These are phyloP conservation scores for Pascua guehoae DNA, from an alignment of 1,284 basidiomycete species.

Conservation along the genomic window DNA sequence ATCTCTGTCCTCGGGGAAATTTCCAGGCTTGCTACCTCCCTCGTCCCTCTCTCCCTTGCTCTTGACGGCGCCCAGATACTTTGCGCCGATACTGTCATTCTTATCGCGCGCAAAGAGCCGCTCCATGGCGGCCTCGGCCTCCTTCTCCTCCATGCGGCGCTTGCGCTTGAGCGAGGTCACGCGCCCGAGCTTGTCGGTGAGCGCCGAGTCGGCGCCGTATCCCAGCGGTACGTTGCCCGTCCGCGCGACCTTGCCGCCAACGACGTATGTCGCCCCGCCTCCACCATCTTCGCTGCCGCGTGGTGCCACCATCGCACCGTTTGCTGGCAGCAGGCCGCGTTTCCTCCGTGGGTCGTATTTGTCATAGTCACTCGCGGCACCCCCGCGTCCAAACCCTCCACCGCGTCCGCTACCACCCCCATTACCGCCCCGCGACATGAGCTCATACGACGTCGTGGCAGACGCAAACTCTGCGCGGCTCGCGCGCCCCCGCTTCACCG, in stretches of 20 bases:
- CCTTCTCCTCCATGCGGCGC: slow-evolving; percentile 58
- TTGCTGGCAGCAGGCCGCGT: slow-evolving; percentile 40
- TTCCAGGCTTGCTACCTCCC: slow-evolving; percentile 4
- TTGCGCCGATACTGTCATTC: slow-evolving; percentile 31
- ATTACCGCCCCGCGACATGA: slow-evolving; percentile 10
- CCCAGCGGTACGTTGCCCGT: slow-evolving; percentile 36
- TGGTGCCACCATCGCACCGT: slow-evolving; percentile 30
- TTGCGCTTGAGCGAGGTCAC: slow-evolving; percentile 65
- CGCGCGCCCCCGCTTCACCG: slow-evolving; percentile 68
- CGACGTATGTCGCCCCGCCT: slow-evolving; percentile 67
- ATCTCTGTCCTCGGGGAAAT: too few relatives aligned
- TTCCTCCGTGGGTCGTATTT: slow-evolving; percentile 59
- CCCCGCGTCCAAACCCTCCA: too few relatives aligned
- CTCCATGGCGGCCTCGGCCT: slow-evolving; percentile 61
- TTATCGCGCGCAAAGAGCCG: slow-evolving; percentile 54
- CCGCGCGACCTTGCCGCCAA: slow-evolving; percentile 59
- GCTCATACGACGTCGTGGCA: slow-evolving; percentile 22
- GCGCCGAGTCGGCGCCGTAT: slow-evolving; percentile 50
- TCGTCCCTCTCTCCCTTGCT: slow-evolving; percentile 25
- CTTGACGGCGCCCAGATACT: slow-evolving; percentile 55
- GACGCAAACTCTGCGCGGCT: slow-evolving; percentile 69
- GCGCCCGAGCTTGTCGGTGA: slow-evolving; percentile 62
- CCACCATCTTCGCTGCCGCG: slow-evolving; percentile 35
- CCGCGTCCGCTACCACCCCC: slow-evolving; percentile 51
- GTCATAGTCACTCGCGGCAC: slow-evolving; percentile 34